Evolutionary conservation across 2,329 filamentous ascomycete species (phyloP), one percentile per base, ranked within the genome.

Genomic region (Alternaria triticina): DNA sequence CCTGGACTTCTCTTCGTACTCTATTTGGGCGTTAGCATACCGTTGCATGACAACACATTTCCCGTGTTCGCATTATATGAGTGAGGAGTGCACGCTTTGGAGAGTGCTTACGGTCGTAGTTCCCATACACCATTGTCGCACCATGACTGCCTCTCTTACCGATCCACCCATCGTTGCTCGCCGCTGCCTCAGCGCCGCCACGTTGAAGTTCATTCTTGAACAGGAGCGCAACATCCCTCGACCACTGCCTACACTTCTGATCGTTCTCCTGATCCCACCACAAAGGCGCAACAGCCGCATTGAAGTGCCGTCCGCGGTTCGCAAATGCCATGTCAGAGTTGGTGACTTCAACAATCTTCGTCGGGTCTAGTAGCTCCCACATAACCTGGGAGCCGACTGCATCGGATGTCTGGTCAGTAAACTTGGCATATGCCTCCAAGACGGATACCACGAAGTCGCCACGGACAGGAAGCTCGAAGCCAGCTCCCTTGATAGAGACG

Each of bases 1-100:
- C 20, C 50, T 64, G 20, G 59, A 59, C 27, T 46, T 40, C 10
- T 65, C 62, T 59, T 64, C 59, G 5, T 65, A 65, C 13, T 65
- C 62, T 65, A 5, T 28, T 4, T 6, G 2, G 4, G 23, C 3
- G 36, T 62, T 20, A 62, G 50, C 45, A 20, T 46, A 3, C 30
- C 4, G 30, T 3, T 20, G 33, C 25, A 6, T n/a, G 15, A 13
- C 12, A 13, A 30, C 23, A 10, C 6, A 15, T 12, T 50, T 33
- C 27, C n/a, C n/a, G 12, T 6, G 3, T 12, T 8, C 27, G 11
- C 25, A 6, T 3, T 17, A 6, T 27, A 28, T 28, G 1, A 13
- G 15, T 12, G 20, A 52, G 20, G 15, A 27, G 5, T 30, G 6
- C 4, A 20, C n/a, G 25, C 25, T 6, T 20, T 12, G 6, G 28